Evolutionary conservation across 768 basidiomycete genomes (phyloP).

Genomic region (Holtermanniella nyarrowii): DNA sequence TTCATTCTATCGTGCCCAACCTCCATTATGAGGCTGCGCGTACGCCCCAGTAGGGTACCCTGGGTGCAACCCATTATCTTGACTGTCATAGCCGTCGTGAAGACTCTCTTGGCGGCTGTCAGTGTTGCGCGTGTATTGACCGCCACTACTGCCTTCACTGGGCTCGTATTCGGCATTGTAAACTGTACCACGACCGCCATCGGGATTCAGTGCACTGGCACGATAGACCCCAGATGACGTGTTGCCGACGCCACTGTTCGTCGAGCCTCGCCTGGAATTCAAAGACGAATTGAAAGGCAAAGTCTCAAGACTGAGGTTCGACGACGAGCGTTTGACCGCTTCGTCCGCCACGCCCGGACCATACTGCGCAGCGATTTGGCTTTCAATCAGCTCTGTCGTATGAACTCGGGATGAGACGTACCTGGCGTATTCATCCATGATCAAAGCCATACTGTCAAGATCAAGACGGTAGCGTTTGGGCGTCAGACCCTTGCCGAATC

Average conservation of each 20-base stretch:
- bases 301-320: background rate
- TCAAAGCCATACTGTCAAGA: slow-evolving; percentile 63
- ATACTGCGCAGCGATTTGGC: slow-evolving; percentile 66
- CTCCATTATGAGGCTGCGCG: background rate
- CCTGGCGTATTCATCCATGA: slow-evolving; percentile 77
- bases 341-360: slow-evolving; percentile 56
- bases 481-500: slow-evolving; percentile 81
- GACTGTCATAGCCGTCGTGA: background rate
- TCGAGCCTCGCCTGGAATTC: background rate
- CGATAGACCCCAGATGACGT: background rate
- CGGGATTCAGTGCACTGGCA: background rate
- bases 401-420: slow-evolving; percentile 31
- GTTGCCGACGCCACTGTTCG: background rate
- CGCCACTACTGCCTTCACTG: background rate
- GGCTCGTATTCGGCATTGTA: background rate
- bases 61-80: background rate
- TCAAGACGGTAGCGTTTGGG: slow-evolving; percentile 71
- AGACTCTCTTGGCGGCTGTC: background rate
- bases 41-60: too few species aligned
- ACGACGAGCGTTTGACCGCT: slow-evolving; percentile 50
- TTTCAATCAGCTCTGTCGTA: slow-evolving; percentile 26
- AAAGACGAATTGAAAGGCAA: background rate
- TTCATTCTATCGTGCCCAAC: background rate
- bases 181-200: background rate
- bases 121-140: background rate